Evolutionary conservation across 1,139 yeast genomes (phyloP).

Genomic region (Candida sp.): DNA sequence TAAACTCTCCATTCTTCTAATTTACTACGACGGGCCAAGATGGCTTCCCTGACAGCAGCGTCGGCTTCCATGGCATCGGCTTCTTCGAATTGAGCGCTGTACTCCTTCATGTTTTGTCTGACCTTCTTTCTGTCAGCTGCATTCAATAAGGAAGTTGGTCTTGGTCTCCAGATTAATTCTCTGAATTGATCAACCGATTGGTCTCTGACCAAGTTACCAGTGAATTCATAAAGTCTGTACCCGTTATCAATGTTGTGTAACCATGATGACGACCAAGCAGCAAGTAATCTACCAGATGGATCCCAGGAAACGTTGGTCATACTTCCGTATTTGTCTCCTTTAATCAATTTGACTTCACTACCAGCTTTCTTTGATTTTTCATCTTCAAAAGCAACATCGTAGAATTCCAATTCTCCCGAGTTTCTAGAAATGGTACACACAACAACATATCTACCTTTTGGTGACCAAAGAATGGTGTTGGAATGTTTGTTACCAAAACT

Average conservation of each 20-base stretch:
- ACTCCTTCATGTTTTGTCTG: conserved; percentile 84
- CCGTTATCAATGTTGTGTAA: conserved; percentile 87
- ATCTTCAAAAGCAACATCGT: conserved; percentile 82
- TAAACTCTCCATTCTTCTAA: conserved; percentile 85
- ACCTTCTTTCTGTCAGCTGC: conserved; percentile 86
- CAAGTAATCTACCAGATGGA: conserved; percentile 88
- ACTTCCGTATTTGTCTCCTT: conserved; percentile 66
- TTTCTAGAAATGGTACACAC: conserved; percentile 69
- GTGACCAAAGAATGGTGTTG: conserved; percentile 85
- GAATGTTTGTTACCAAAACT: conserved; percentile 59
- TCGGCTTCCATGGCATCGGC: conserved; percentile 96
- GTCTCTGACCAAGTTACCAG: conserved; percentile 74
- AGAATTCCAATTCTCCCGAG: conserved; percentile 76
- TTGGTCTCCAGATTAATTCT: conserved; percentile 96
- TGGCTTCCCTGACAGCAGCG: conserved; percentile 87
- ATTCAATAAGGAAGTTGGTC: conserved; percentile 77
- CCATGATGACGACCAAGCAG: conserved; percentile 91
- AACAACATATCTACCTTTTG: conserved; percentile 87
- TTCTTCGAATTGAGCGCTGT: conserved; percentile 92
- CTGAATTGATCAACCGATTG: conserved; percentile 81
- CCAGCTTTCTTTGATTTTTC: conserved; percentile 43
- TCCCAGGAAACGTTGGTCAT: conserved; percentile 92
- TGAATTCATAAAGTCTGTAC: conserved; percentile 79
- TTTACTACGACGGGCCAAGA: conserved; percentile 77
- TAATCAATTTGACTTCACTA: conserved; percentile 62